phyloP scores from a whole-genome alignment of 1,139 yeast genomes.

The Diutina neorugosa region DNA sequence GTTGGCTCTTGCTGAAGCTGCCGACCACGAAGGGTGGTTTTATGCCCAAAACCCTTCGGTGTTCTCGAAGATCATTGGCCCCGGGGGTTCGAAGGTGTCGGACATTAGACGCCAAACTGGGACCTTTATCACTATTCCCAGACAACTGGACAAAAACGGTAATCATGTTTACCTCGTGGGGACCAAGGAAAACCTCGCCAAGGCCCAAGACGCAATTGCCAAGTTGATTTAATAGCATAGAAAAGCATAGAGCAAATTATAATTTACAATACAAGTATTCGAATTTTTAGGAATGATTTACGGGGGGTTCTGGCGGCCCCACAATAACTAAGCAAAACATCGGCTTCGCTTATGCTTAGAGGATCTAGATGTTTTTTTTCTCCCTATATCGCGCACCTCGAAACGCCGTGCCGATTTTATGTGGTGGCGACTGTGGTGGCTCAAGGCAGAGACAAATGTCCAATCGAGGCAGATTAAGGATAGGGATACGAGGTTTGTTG shows the following conservation, averaged over 20 bases:
- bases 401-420: not conserved
- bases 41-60: conserved; percentile 19
- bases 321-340: not conserved
- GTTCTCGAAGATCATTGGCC: conserved; percentile 60
- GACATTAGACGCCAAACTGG: conserved; percentile 48
- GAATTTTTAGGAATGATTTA: no score
- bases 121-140: conserved; percentile 55
- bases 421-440: not conserved
- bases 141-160: conserved; percentile 36
- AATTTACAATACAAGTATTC: no score
- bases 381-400: not conserved
- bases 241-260: not conserved
- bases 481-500: not conserved
- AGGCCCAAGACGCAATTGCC: conserved; percentile 7
- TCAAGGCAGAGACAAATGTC: not conserved
- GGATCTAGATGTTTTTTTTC: not conserved
- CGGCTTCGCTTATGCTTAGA: not conserved
- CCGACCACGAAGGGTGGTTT: conserved; percentile 26
- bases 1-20: conserved; percentile 22
- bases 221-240: conserved; percentile 3
- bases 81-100: conserved; percentile 60
- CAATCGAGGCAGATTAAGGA: not conserved
- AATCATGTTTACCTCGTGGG: conserved; percentile 28
- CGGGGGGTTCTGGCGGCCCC: no score
- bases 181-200: conserved; percentile 14